Evolutionary conservation across 768 basidiomycete species (phyloP).

Genomic region (Nidularia pulvinata): DNA sequence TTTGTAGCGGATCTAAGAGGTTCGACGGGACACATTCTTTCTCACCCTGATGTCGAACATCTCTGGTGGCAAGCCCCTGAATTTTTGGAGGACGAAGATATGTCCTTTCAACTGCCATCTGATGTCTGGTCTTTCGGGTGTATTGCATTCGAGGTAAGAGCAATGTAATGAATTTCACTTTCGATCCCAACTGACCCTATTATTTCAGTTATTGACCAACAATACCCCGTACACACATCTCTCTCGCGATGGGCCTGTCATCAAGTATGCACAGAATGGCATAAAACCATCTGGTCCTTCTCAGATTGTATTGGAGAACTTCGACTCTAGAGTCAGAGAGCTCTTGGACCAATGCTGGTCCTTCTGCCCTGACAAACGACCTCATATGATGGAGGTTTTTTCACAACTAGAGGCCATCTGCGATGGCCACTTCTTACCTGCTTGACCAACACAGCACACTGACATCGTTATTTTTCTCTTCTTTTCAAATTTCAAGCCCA

Average conservation of each 20-base stretch:
- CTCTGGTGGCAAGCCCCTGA: slow-evolving; percentile 31
- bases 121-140: slow-evolving; percentile 35
- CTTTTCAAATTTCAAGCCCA: too few relatives aligned
- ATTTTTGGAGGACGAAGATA: slow-evolving; percentile 23
- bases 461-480: too few relatives aligned
- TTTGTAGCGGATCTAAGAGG: slow-evolving; percentile 23
- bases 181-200: background rate
- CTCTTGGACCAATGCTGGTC: slow-evolving; percentile 19
- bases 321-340: slow-evolving; percentile 6
- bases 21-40: slow-evolving; percentile 24
- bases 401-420: too few relatives aligned
- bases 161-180: background rate
- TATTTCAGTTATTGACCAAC: slow-evolving; percentile 16
- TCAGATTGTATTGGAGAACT: slow-evolving; percentile 3
- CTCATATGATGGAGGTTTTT: too few relatives aligned
- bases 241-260: slow-evolving; percentile 14
- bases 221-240: slow-evolving; percentile 17
- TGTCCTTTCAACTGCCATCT: slow-evolving; percentile 15
- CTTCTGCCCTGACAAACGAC: slow-evolving; percentile 12
- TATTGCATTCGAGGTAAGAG: slow-evolving; percentile 32
- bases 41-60: slow-evolving; percentile 22
- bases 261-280: slow-evolving; percentile 13
- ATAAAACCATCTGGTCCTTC: slow-evolving; percentile 14
- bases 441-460: too few relatives aligned
- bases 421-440: too few relatives aligned